Evolutionary conservation across 1,284 basidiomycete genomes (phyloP), one percentile per base, ranked within the genome.

Genomic region (Sanguinoderma infundibulare): DNA sequence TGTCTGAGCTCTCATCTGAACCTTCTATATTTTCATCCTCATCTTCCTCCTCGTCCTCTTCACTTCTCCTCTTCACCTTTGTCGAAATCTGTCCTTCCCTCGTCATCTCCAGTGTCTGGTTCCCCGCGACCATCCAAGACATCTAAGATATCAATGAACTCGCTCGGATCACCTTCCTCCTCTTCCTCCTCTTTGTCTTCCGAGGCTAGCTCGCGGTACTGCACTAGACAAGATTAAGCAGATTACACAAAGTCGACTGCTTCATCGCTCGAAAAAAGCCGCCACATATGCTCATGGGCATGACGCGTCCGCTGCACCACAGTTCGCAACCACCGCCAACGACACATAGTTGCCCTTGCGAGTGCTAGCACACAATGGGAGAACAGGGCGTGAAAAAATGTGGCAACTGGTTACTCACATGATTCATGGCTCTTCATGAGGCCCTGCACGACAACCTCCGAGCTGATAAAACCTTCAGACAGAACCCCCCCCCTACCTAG

Each of bases 81-180:
- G 42, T 5, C 24, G 24, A 26, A 46, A 15, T 26, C 24, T 35
- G 55, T 62, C 55, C 53, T 46, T 70, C 57, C 42, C 51, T 52
- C 47, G 2, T 68, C 70, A 10, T 73, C 69, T 30, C 68, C 73
- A 40, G 68, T 72, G 38, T 86, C 78, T 15, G 83, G 76, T 35
- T 84, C 80, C 3, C 79, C 84, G 66, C 82, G 81, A 15, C 88
- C 88, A 61, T 90, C 89, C 36, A 91, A 76, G 35, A 91, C 80
- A 68, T 91, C 89, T 47, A 90, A 72, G 2, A 89, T 76, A 67
- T 91, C 87, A 56, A 90, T 80, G 69, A 88, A 90, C 55, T 88
- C 85, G 55, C 83, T 85, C 20, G 82, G 80, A 24, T 81, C 81
- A 2, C 79, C 85, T 38, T 83, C 82, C 47, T 85, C 85, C 60